A percentile compares a stretch with the other conserved stretches of the same genome.
phyloP scores from a whole-genome alignment of 1,284 basidiomycete species.

The Papiliotrema terrestris region DNA sequence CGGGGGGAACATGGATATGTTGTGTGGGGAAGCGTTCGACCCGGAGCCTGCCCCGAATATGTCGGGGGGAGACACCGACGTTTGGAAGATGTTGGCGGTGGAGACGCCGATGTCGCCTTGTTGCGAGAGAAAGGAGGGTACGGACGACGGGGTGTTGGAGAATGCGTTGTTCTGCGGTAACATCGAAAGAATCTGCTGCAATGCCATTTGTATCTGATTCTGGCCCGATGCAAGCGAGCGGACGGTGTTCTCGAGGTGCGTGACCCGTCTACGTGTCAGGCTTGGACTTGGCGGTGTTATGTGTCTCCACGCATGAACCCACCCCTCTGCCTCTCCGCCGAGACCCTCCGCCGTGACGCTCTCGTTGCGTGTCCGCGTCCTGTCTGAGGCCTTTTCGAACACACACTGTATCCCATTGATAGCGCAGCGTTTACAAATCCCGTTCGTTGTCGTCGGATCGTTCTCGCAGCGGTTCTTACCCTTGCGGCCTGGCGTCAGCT shows the following conservation, averaged over 20 bases:
- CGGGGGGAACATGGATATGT: neutral
- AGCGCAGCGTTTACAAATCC: slow-evolving; percentile 71
- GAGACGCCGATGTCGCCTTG: slow-evolving; percentile 19
- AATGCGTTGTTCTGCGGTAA: slow-evolving; percentile 24
- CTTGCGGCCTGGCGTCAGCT: slow-evolving; percentile 60
- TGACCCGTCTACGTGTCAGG: slow-evolving; percentile 26
- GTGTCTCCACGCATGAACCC: slow-evolving; percentile 2
- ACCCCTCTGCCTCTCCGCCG: slow-evolving; percentile 54
- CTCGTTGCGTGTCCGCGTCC: slow-evolving; percentile 16
- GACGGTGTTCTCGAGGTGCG: slow-evolving; percentile 39
- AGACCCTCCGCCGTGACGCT: slow-evolving; percentile 53
- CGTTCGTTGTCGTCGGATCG: slow-evolving; percentile 52
- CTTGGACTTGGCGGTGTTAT: neutral
- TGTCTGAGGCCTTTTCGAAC: slow-evolving; percentile 72
- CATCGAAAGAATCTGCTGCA: slow-evolving; percentile 41
- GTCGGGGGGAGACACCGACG: slow-evolving; percentile 29
- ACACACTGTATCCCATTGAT: slow-evolving; percentile 76
- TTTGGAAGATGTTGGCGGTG: slow-evolving; percentile 32
- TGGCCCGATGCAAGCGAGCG: slow-evolving; percentile 39
- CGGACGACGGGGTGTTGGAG: slow-evolving; percentile 15
- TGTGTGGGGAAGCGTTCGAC: neutral
- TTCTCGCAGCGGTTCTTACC: slow-evolving; percentile 92
- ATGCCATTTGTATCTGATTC: slow-evolving; percentile 43
- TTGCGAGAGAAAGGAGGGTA: slow-evolving; percentile 15
- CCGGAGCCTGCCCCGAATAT: neutral